phyloP scores from a whole-genome alignment of 2,329 filamentous ascomycete species.

The Trichoderma sp. region DNA sequence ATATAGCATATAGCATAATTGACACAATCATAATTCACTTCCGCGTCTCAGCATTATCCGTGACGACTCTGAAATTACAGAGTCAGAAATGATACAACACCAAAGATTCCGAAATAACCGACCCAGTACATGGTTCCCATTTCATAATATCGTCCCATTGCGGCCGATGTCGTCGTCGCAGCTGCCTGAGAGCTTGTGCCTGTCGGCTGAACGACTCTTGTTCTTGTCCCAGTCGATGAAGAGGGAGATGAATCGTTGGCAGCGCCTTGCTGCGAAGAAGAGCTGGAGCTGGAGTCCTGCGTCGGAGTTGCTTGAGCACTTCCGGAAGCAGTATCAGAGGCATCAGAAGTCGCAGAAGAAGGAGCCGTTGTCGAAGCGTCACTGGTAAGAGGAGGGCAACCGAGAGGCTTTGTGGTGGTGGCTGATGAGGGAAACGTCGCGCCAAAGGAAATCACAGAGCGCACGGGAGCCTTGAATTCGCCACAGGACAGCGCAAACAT shows the following conservation, averaged over 20 bases:
- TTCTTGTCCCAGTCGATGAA: not conserved
- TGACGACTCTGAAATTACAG: not conserved
- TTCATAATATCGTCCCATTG: not conserved
- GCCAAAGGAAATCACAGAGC: not conserved
- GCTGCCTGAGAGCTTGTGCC: not conserved
- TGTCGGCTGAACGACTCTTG: not conserved
- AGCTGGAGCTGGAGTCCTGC: not conserved
- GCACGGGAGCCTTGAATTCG: not conserved
- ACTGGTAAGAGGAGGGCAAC: not conserved
- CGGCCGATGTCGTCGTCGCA: constrained; percentile 5
- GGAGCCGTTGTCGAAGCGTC: not conserved
- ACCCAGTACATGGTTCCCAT: not conserved
- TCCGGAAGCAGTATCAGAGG: not conserved
- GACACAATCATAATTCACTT: not conserved
- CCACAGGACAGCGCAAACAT: constrained; percentile 15
- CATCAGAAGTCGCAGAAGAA: not conserved
- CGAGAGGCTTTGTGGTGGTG: not conserved
- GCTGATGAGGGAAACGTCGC: not conserved
- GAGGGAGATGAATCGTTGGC: not conserved
- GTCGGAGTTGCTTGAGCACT: not conserved
- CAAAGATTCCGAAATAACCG: not conserved
- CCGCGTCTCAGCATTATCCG: not conserved
- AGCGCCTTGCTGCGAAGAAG: not conserved
- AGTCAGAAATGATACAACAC: not conserved
- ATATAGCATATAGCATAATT: not conserved